phyloP scores from a whole-genome alignment of 768 basidiomycete genomes.

The Peribolospora kevripleyi region DNA sequence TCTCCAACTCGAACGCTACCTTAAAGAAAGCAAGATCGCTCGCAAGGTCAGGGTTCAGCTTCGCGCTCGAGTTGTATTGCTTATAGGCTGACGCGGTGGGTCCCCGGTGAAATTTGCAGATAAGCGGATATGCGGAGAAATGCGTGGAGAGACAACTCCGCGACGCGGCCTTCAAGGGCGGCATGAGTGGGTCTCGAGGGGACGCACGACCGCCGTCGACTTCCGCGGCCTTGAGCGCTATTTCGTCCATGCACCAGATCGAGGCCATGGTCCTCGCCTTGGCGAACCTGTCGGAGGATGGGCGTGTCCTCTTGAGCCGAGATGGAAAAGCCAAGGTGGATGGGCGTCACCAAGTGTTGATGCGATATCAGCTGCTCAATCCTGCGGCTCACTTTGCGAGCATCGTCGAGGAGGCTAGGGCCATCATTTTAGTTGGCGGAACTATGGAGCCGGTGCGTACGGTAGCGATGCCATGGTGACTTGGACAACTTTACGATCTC shows the following conservation, averaged over 20 bases:
- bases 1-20: conserved; percentile 31
- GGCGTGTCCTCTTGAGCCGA: not conserved
- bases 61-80: not conserved
- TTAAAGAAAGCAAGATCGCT: conserved; percentile 51
- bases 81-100: not conserved
- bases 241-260: conserved; percentile 37
- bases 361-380: conserved; percentile 82
- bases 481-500: not conserved
- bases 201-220: too few relatives aligned
- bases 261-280: conserved; percentile 56
- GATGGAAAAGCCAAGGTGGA: conserved; percentile 1
- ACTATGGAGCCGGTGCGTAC: conserved; percentile 83
- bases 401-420: conserved; percentile 53
- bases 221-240: too few relatives aligned
- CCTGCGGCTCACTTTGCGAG: conserved; percentile 65
- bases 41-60: conserved; percentile 22
- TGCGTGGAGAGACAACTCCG: conserved; percentile 18
- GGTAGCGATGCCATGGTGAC: not conserved
- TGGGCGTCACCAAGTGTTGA: conserved; percentile 24
- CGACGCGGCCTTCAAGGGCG: too few relatives aligned
- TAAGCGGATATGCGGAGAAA: conserved; percentile 59
- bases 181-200: too few relatives aligned
- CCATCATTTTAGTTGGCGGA: conserved; percentile 80
- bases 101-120: conserved; percentile 28
- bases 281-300: conserved; percentile 24